phyloP scores from a whole-genome alignment of 768 basidiomycete genomes.

The Boletus rubroflammeus region DNA sequence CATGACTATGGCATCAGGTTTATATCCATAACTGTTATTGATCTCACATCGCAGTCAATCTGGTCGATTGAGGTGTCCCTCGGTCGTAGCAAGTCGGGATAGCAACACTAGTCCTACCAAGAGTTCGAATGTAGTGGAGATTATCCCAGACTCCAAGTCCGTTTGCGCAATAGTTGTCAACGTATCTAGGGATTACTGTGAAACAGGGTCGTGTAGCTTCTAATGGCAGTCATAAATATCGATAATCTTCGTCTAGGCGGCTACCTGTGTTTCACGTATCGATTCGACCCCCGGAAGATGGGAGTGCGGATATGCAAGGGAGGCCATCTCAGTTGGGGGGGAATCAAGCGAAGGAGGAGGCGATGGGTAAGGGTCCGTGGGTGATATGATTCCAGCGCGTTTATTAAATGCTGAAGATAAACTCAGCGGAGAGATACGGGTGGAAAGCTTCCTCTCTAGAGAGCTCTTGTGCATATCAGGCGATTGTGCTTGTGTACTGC shows the following conservation, averaged over 20 bases:
- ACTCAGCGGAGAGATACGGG: conserved; percentile 17
- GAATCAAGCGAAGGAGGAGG: conserved; percentile 39
- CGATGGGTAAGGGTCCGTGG: conserved; percentile 47
- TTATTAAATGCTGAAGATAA: conserved; percentile 22
- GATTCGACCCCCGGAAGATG: conserved; percentile 4
- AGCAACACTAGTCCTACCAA: no score
- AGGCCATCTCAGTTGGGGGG: conserved; percentile 12
- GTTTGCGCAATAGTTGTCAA: neutral
- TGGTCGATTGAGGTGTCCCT: neutral
- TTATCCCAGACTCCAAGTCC: neutral
- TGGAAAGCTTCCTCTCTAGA: conserved; percentile 17
- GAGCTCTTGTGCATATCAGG: conserved; percentile 5
- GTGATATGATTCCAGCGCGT: conserved; percentile 24
- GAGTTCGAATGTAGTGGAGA: neutral
- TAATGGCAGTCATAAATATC: conserved; percentile 24
- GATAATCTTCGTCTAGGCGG: conserved; percentile 15
- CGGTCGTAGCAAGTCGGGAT: neutral
- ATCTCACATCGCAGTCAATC: neutral
- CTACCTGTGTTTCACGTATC: conserved; percentile 13
- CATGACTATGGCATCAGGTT: neutral
- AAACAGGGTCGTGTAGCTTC: conserved; percentile 1
- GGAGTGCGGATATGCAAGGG: conserved; percentile 13
- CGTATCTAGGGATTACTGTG: neutral
- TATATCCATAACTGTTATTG: neutral
- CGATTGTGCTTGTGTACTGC: neutral